phyloP scores from a whole-genome alignment of 2,329 filamentous ascomycete genomes.

The Colletotrichum sp. region DNA sequence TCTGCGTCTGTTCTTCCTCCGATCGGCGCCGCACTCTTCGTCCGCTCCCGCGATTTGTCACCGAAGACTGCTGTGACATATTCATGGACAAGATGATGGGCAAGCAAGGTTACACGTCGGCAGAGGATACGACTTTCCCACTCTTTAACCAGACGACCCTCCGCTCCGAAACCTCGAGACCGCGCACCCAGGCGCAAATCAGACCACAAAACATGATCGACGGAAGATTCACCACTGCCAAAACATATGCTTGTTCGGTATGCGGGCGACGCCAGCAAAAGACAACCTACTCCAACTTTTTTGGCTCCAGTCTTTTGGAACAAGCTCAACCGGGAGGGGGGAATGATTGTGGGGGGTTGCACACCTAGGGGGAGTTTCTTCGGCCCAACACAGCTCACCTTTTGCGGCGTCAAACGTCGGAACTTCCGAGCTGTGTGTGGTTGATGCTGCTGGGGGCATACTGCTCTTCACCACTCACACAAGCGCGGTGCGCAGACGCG shows the following conservation, averaged over 20 bases:
- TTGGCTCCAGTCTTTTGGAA: not conserved
- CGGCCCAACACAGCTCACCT: not conserved
- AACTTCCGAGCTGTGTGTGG: not conserved
- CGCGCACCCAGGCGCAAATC: not conserved
- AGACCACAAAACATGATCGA: not conserved
- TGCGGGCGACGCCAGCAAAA: not conserved
- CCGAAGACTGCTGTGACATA: not conserved
- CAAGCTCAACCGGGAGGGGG: not conserved
- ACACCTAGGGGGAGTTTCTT: not conserved
- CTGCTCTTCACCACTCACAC: not conserved
- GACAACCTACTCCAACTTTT: not conserved
- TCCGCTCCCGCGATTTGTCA: not conserved
- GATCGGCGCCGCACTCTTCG: not conserved
- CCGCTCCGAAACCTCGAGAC: not conserved
- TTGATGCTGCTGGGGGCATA: not conserved
- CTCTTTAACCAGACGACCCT: not conserved
- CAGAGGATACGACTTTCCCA: not conserved
- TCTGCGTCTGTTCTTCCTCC: not conserved
- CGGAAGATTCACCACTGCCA: not conserved
- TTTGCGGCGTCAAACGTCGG: constrained; percentile 5
- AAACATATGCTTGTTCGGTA: not conserved
- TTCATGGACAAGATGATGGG: not conserved
- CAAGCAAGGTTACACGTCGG: not conserved
- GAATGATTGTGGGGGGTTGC: not conserved
- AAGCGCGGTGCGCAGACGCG: not conserved